Evolutionary conservation across 1,284 basidiomycete genomes (phyloP).

Genomic region (Ceratobasidium sp.): DNA sequence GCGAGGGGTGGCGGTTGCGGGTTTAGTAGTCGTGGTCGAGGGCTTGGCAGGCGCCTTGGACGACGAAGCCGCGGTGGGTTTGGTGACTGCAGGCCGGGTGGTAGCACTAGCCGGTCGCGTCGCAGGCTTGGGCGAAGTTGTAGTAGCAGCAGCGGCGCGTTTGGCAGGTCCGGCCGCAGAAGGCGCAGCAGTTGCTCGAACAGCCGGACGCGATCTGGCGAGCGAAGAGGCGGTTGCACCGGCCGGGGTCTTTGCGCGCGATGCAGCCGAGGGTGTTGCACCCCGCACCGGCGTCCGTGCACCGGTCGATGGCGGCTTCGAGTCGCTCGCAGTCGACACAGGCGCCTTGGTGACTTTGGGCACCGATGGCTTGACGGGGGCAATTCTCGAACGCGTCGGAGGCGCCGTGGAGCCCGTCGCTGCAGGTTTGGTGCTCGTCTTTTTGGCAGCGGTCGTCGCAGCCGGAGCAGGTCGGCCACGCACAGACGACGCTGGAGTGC

Average conservation of each 20-base stretch:
- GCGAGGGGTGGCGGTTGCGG: slow-evolving; percentile 13
- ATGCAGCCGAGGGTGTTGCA: too few species aligned
- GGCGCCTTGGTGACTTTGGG: too few species aligned
- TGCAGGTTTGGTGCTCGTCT: slow-evolving; percentile 7
- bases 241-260: slow-evolving; percentile 19
- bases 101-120: background rate
- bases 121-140: background rate
- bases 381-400: too few species aligned
- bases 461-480: background rate
- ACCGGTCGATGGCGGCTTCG: too few species aligned
- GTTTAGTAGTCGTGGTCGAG: background rate
- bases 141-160: slow-evolving; percentile 2
- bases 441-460: background rate
- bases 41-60: slow-evolving; percentile 3
- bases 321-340: too few species aligned
- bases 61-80: background rate
- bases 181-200: background rate
- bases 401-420: background rate
- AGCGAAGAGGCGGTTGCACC: slow-evolving; percentile 17
- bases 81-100: background rate
- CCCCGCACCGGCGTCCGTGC: too few species aligned
- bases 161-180: slow-evolving; percentile 13
- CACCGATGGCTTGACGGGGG: too few species aligned
- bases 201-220: slow-evolving; percentile 12
- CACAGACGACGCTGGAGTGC: background rate